Evolutionary conservation across 345 rosid genomes (phyloP).

Genomic region (Lepidium aucheri): DNA sequence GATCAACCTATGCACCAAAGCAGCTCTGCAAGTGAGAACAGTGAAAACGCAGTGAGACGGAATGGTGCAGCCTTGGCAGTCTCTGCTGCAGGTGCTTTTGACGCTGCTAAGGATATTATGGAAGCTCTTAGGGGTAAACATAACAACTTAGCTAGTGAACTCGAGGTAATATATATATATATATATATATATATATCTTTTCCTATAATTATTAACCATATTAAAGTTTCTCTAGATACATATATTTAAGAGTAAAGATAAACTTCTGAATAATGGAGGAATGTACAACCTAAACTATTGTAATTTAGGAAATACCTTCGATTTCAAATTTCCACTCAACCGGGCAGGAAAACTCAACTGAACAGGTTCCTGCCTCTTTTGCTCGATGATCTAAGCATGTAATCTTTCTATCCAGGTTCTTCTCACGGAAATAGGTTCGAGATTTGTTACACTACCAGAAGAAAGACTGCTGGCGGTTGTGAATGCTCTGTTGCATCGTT

Average conservation of each 20-base stretch:
- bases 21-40: conserved; percentile 49
- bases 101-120: conserved; percentile 98
- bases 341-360: background rate
- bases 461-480: conserved; percentile 98
- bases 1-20: conserved; percentile 78
- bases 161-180: conserved; percentile 64
- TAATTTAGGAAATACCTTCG: background rate
- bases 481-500: conserved; percentile 94
- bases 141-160: conserved; percentile 89
- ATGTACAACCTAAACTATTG: background rate
- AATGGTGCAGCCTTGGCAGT: conserved; percentile 60
- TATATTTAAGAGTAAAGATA: background rate
- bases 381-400: conserved; percentile 4
- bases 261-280: background rate
- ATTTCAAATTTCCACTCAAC: background rate
- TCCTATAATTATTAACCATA: background rate
- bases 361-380: conserved; percentile 1
- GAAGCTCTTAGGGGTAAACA: conserved; percentile 97
- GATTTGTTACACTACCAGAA: conserved; percentile 93
- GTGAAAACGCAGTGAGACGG: conserved; percentile 59
- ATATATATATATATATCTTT: no score
- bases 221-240: background rate
- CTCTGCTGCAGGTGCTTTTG: conserved; percentile 89
- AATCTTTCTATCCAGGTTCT: conserved; percentile 50
- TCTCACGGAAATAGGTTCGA: conserved; percentile 92